phyloP scores from a whole-genome alignment of 2,329 filamentous ascomycete species.

The Penicillium sp. region DNA sequence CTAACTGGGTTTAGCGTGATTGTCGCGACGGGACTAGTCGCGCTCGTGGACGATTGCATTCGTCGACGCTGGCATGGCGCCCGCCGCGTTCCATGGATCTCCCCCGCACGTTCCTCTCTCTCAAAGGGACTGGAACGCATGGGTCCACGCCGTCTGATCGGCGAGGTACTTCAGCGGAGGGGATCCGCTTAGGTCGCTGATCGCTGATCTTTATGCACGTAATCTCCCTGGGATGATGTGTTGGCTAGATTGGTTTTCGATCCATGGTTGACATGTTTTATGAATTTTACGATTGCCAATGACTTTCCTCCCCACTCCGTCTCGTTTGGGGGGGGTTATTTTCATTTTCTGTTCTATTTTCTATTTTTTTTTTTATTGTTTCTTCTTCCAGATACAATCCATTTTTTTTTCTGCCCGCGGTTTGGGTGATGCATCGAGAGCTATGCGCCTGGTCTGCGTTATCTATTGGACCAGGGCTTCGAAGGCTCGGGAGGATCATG shows the following conservation, averaged over 20 bases:
- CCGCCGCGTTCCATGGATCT: conserved; percentile 50
- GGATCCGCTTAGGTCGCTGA: conserved; percentile 31
- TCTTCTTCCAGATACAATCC: neutral
- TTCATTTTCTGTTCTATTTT: too few relatives aligned
- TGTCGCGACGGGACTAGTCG: conserved; percentile 82
- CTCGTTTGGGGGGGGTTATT: too few relatives aligned
- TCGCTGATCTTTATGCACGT: neutral
- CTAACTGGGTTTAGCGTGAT: conserved; percentile 62
- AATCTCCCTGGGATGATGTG: neutral
- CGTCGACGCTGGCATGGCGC: conserved; percentile 69
- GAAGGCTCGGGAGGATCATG: conserved; percentile 1
- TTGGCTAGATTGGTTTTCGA: neutral
- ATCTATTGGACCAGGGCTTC: conserved; percentile 11
- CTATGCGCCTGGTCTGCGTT: neutral
- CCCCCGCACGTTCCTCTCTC: conserved; percentile 53
- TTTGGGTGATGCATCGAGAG: too few relatives aligned
- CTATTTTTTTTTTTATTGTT: neutral
- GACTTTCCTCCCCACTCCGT: neutral
- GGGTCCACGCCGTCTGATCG: conserved; percentile 60
- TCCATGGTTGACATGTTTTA: neutral
- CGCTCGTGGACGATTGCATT: conserved; percentile 89
- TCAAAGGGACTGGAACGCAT: conserved; percentile 62
- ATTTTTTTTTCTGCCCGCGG: too few relatives aligned
- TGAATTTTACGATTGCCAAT: conserved; percentile 1
- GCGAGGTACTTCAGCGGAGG: conserved; percentile 61